Percentiles rank a stretch among this genome's conserved stretches.
These are phyloP conservation scores for Tulasnella sp. DNA, from an alignment of 768 basidiomycete species.

Conservation along the genomic window DNA sequence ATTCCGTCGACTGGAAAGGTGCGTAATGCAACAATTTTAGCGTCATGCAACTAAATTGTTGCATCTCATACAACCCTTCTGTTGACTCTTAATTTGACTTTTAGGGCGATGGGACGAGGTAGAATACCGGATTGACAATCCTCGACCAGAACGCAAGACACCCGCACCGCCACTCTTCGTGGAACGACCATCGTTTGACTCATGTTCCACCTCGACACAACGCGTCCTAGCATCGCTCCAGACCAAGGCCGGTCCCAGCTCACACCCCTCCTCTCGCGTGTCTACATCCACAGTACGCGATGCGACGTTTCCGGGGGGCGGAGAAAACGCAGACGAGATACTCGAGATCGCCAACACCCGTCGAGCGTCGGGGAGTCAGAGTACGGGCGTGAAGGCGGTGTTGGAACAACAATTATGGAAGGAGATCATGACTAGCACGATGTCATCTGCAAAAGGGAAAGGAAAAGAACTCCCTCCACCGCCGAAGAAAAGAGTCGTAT, in stretches of 20 bases:
- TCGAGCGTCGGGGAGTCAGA: background rate
- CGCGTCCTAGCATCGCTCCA: conserved; percentile 17
- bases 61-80: background rate
- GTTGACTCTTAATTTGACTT: background rate
- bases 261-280: conserved; percentile 20
- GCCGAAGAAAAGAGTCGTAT: background rate
- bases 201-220: conserved; percentile 12
- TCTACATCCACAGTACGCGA: conserved; percentile 29
- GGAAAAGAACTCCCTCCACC: background rate
- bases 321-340: conserved; percentile 19
- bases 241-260: conserved; percentile 23
- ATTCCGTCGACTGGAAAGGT: conserved; percentile 48
- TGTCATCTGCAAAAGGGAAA: background rate
- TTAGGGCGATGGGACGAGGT: conserved; percentile 53
- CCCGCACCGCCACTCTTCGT: conserved; percentile 22
- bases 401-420: conserved; percentile 6
- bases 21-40: conserved; percentile 4
- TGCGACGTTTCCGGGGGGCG: conserved; percentile 39
- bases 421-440: conserved; percentile 1
- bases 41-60: too few species aligned
- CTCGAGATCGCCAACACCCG: conserved; percentile 7
- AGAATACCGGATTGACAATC: conserved; percentile 44
- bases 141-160: conserved; percentile 46
- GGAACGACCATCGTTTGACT: background rate
- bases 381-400: background rate